These are phyloP conservation scores for Xylaria sp. DNA, from an alignment of 2,329 filamentous ascomycete species.

Conservation along the genomic window DNA sequence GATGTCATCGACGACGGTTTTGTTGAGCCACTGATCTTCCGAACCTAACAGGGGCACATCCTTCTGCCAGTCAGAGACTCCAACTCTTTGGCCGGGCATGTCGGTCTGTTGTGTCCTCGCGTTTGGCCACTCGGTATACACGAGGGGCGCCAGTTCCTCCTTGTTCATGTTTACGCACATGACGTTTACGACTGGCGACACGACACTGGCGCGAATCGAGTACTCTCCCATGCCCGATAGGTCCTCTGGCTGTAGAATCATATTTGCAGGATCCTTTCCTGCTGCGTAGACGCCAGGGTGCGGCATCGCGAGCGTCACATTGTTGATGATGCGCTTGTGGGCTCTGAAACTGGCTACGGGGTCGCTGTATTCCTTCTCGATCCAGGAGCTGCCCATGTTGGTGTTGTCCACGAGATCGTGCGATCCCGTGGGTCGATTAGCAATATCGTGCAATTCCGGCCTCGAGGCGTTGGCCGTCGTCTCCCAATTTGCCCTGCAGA, in stretches of 20 bases:
- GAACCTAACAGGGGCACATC: constrained; percentile 33
- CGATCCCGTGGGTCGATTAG: constrained; percentile 52
- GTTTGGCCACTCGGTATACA: constrained; percentile 58
- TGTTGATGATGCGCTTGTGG: constrained; percentile 60
- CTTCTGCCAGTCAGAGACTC: constrained; percentile 34
- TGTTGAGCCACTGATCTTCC: constrained; percentile 41
- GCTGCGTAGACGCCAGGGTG: constrained; percentile 64
- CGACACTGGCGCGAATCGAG: constrained; percentile 60
- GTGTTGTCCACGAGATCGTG: constrained; percentile 67
- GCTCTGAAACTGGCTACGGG: constrained; percentile 45
- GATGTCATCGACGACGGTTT: constrained; percentile 60
- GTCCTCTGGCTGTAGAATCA: constrained; percentile 64
- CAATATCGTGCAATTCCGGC: constrained; percentile 37
- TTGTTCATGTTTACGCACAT: constrained; percentile 62
- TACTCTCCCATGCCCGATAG: constrained; percentile 64
- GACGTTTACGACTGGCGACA: constrained; percentile 66
- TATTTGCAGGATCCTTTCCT: constrained; percentile 54
- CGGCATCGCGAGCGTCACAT: constrained; percentile 72
- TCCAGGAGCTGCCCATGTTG: constrained; percentile 64
- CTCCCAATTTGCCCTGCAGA: constrained; percentile 45
- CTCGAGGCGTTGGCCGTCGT: constrained; percentile 41
- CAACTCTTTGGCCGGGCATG: constrained; percentile 32
- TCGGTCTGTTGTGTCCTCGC: constrained; percentile 33
- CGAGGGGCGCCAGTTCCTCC: constrained; percentile 56
- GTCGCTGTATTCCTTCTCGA: constrained; percentile 50